phyloP scores from a whole-genome alignment of 805 yeast genomes.

The Candida piceae region DNA sequence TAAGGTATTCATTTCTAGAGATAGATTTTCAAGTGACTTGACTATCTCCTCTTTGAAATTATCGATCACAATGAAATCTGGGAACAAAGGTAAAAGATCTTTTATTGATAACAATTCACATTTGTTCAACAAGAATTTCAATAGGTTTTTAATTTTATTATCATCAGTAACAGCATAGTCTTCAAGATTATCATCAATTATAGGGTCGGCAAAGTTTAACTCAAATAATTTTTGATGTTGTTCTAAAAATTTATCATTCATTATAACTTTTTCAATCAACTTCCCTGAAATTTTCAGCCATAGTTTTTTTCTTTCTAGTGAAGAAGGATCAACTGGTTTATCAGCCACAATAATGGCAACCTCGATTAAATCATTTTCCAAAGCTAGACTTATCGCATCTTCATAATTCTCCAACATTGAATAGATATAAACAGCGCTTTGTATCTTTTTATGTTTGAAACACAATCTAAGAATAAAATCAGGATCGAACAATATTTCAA shows the following conservation, averaged over 20 bases:
- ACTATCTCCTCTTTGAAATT: slow-evolving; percentile 82
- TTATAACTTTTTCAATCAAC: slow-evolving; percentile 34
- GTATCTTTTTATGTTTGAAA: slow-evolving; percentile 48
- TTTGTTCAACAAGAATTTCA: slow-evolving; percentile 35
- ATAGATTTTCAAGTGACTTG: slow-evolving; percentile 68
- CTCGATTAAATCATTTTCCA: slow-evolving; percentile 53
- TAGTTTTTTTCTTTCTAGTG: slow-evolving; percentile 52
- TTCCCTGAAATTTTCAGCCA: slow-evolving; percentile 66
- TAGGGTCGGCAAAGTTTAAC: slow-evolving; percentile 8
- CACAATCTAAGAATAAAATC: slow-evolving; percentile 76
- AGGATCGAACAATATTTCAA: slow-evolving; percentile 49
- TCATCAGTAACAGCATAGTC: slow-evolving; percentile 22
- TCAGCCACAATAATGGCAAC: slow-evolving; percentile 57
- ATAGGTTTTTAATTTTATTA: slow-evolving; percentile 27
- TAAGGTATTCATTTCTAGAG: slow-evolving; percentile 56
- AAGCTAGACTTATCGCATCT: slow-evolving; percentile 74
- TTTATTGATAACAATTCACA: slow-evolving; percentile 59
- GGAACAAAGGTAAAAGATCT: slow-evolving; percentile 79
- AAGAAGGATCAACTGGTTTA: slow-evolving; percentile 33
- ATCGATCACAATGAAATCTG: slow-evolving; percentile 77
- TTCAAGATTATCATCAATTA: slow-evolving; percentile 23
- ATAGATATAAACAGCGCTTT: slow-evolving; percentile 70
- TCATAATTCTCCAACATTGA: slow-evolving; percentile 65
- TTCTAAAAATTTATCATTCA: slow-evolving; percentile 23
- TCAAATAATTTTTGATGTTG: slow-evolving; percentile 17